Evolutionary conservation across 2,329 filamentous ascomycete genomes (phyloP).

Genomic region (Talaromyces rugulosus): DNA sequence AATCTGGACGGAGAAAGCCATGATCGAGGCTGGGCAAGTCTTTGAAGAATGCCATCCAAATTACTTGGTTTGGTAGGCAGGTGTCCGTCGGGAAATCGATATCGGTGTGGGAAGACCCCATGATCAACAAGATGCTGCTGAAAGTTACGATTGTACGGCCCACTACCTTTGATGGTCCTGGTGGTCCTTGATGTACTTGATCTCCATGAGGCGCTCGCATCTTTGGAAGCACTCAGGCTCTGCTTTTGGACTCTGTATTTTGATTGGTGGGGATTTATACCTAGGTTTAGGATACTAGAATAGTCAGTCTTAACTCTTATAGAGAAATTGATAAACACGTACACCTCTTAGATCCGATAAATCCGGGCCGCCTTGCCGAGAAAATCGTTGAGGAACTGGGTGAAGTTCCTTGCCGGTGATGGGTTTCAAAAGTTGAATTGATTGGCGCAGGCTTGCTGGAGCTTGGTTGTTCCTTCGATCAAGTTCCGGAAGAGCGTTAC

Average conservation of each 20-base stretch:
- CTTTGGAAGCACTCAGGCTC: not conserved
- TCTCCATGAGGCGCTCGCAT: not conserved
- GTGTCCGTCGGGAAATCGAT: conserved; percentile 20
- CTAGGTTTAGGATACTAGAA: too few species aligned
- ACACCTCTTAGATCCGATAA: not conserved
- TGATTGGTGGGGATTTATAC: too few species aligned
- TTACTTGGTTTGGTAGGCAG: conserved; percentile 11
- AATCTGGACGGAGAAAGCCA: conserved; percentile 37
- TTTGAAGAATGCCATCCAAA: conserved; percentile 24
- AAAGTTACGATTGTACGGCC: conserved; percentile 32
- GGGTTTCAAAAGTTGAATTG: too few species aligned
- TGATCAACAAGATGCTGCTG: conserved; percentile 35
- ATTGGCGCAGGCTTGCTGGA: too few species aligned
- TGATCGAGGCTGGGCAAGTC: conserved; percentile 22
- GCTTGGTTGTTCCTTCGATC: too few species aligned
- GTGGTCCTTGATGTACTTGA: conserved; percentile 12
- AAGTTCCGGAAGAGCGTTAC: too few species aligned
- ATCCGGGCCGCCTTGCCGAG: not conserved
- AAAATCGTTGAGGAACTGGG: not conserved
- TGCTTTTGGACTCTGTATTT: not conserved
- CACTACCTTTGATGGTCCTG: conserved; percentile 23
- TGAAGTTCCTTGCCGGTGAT: too few species aligned
- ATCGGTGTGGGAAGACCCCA: conserved; percentile 25
- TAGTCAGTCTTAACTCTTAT: too few species aligned
- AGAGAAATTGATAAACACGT: not conserved